Conservation (phyloP, 2,329 filamentous ascomycete genomes). For the Madurella mycetomatis region DNA sequence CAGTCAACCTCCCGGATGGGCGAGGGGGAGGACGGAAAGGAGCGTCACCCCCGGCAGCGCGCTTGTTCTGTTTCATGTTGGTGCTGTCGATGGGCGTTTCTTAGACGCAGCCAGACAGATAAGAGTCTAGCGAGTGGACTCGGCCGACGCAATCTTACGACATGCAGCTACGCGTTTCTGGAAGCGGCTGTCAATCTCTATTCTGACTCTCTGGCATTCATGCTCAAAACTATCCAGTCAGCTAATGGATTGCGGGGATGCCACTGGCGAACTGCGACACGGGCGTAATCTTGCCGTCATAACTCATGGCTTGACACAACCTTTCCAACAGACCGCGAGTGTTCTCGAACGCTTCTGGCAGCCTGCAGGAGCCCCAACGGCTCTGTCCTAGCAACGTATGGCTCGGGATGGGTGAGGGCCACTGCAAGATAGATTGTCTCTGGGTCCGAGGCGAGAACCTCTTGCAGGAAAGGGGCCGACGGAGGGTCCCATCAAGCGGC, state of each 20-base stretch:
- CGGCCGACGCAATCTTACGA: constrained; percentile 14
- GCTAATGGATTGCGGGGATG: constrained; percentile 1
- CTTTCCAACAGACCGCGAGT: constrained; percentile 3
- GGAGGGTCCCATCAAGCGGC: constrained; percentile 8
- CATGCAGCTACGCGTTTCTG: constrained; percentile 14
- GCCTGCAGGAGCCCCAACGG: constrained; percentile 16
- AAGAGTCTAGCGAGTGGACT: not conserved
- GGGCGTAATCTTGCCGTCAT: constrained; percentile 16
- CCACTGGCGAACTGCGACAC: constrained; percentile 10
- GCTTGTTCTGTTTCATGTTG: constrained; percentile 29
- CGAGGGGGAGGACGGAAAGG: constrained; percentile 1
- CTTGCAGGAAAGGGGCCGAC: constrained; percentile 4
- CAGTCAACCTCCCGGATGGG: constrained; percentile 14
- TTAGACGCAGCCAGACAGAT: constrained; percentile 17
- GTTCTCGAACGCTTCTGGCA: constrained; percentile 17
- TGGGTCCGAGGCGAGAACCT: constrained; percentile 18
- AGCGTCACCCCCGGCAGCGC: constrained; percentile 16
- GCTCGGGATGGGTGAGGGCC: not conserved
- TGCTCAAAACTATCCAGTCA: constrained; percentile 1
- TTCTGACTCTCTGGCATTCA: not conserved
- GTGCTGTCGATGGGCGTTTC: constrained; percentile 18
- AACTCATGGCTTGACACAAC: constrained; percentile 19
- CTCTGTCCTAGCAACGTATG: constrained; percentile 5
- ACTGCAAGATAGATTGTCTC: constrained; percentile 1
- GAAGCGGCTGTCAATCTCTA: not conserved